Percentiles rank a stretch among this genome's conserved stretches.
Evolutionary conservation across 495 filamentous ascomycete genomes (phyloP).

Genomic region (Neurospora africana): DNA sequence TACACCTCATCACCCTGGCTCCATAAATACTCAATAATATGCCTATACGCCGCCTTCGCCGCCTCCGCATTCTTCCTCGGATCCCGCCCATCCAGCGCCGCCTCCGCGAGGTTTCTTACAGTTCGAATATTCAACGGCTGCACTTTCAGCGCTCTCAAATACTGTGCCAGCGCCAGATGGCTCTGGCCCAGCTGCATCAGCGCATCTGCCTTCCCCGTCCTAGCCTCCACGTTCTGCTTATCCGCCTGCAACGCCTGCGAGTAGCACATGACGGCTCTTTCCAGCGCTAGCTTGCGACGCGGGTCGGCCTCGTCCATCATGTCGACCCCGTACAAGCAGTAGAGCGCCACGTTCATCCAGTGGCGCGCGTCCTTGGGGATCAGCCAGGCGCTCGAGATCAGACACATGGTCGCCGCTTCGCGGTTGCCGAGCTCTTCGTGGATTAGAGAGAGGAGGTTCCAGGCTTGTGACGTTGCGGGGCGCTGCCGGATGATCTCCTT

Average conservation of each 20-base stretch:
- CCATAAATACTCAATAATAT: conserved; percentile 43
- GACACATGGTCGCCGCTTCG: conserved; percentile 54
- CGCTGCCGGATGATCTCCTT: conserved; percentile 67
- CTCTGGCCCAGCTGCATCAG: conserved; percentile 38
- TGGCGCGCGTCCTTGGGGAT: conserved; percentile 53
- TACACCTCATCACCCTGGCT: conserved; percentile 22
- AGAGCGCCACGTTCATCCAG: conserved; percentile 59
- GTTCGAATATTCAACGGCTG: conserved; percentile 49
- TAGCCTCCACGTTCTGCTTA: conserved; percentile 38
- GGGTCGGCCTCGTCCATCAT: conserved; percentile 43
- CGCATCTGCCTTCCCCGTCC: conserved; percentile 23
- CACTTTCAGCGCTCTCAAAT: conserved; percentile 49
- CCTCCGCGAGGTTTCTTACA: conserved; percentile 53
- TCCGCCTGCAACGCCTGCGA: conserved; percentile 56
- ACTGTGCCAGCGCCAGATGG: conserved; percentile 49
- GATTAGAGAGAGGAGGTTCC: conserved; percentile 64
- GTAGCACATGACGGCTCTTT: conserved; percentile 57
- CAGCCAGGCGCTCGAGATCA: conserved; percentile 62
- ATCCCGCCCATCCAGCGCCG: conserved; percentile 49
- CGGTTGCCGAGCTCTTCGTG: conserved; percentile 57
- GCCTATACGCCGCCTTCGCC: conserved; percentile 51
- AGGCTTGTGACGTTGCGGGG: conserved; percentile 71
- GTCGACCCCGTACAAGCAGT: conserved; percentile 45
- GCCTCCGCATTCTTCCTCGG: conserved; percentile 29
- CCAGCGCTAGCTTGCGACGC: conserved; percentile 34